Base-by-base conservation (phyloP, 2,329 filamentous ascomycete species). In the Zymoseptoria ardabiliae region DNA sequence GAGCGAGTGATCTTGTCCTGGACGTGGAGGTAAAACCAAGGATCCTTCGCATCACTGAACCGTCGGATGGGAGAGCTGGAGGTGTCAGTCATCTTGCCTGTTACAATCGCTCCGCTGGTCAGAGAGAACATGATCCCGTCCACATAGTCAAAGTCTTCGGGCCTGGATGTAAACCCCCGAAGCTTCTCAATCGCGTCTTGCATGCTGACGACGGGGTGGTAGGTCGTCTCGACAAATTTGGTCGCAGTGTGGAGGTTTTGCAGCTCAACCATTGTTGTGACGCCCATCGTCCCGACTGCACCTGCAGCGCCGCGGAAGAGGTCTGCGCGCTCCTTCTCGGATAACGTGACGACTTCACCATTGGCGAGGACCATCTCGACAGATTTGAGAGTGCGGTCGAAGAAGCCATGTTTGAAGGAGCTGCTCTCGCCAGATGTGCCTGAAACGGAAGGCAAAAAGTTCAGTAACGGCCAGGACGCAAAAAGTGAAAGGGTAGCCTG, bases 401-500 rank as follows among this genome's bases (percentile, higher is more conserved):
- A 88, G 59, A 84, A 83, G 2, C 86, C 86, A 67, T 87, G 78
- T 54, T 82, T 83, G 75, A 90, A 91, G 19, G 81, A 85, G 64
- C 82, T 86, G 73, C 84, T 88, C 72, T 89, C 86, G 10, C 85
- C 86, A 7, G 85, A 82, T 0, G 83, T n/a, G n/a, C n/a, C n/a
- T n/a, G n/a, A n/a, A n/a, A n/a, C n/a, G n/a, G n/a, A n/a, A n/a
- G n/a, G n/a, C n/a, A n/a, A n/a, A n/a, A n/a, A n/a, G n/a, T n/a
- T n/a, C n/a, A n/a, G n/a, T n/a, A n/a, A n/a, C n/a, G n/a, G n/a
- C n/a, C n/a, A n/a, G n/a, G n/a, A n/a, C n/a, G n/a, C n/a, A n/a
- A n/a, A n/a, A n/a, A n/a, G n/a, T n/a, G n/a, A n/a, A n/a, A n/a
- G n/a, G n/a, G n/a, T n/a, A n/a, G n/a, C n/a, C n/a, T n/a, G n/a